Evolutionary conservation across 1,284 basidiomycete species (phyloP).

Genomic region (Malassezia japonica): DNA sequence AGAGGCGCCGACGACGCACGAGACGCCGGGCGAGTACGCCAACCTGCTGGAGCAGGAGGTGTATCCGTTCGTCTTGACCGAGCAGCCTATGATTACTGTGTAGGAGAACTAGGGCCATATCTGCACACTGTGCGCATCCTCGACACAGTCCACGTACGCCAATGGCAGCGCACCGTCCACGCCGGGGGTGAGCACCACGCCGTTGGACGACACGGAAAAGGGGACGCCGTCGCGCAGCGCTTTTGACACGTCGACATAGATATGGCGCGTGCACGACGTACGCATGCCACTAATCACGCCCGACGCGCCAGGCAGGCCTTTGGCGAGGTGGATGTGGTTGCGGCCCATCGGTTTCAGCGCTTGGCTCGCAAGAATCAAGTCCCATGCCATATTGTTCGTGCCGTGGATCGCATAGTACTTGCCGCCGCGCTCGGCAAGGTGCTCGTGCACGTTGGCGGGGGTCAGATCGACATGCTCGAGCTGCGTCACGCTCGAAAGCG

Average conservation of each 20-base stretch:
- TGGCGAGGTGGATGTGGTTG: constrained; percentile 79
- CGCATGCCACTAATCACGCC: constrained; percentile 70
- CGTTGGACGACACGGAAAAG: constrained; percentile 68
- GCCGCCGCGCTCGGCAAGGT: background rate
- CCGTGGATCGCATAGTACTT: constrained; percentile 29
- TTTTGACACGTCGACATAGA: constrained; percentile 64
- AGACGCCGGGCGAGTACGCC: constrained; percentile 43
- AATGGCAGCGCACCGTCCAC: constrained; percentile 16
- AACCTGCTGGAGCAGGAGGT: constrained; percentile 42
- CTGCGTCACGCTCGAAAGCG: constrained; percentile 51
- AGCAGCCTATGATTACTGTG: constrained; percentile 22
- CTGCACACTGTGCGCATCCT: constrained; percentile 21
- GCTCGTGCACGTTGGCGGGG: constrained; percentile 19
- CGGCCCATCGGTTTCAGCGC: constrained; percentile 75
- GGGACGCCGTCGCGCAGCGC: constrained; percentile 62
- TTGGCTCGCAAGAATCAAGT: constrained; percentile 47
- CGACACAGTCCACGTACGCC: constrained; percentile 24
- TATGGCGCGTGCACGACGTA: constrained; percentile 60
- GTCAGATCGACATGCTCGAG: constrained; percentile 23
- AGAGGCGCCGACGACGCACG: constrained; percentile 15
- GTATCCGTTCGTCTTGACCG: constrained; percentile 41
- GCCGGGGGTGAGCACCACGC: constrained; percentile 72
- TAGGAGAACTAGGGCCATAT: constrained; percentile 24
- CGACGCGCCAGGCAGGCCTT: constrained; percentile 54
- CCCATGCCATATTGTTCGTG: constrained; percentile 51